These are phyloP conservation scores for Candida hungchunana DNA, from an alignment of 805 yeast species.

Conservation along the genomic window DNA sequence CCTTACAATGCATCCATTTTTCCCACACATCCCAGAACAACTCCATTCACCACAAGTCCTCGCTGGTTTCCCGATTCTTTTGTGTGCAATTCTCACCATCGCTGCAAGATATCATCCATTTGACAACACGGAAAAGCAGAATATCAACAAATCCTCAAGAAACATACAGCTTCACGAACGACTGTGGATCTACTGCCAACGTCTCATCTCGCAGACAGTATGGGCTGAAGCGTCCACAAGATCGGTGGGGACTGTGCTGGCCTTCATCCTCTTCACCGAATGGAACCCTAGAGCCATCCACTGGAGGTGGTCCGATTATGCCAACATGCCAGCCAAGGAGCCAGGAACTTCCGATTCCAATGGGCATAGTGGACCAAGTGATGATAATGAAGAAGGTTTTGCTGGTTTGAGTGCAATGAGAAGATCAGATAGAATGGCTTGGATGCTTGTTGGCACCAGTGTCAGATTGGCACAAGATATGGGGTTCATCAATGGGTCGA, in stretches of 20 bases:
- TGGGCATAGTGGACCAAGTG: too few species aligned
- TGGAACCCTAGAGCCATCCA: conserved; percentile 97
- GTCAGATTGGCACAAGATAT: conserved; percentile 83
- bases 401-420: conserved; percentile 84
- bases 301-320: conserved; percentile 83
- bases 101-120: conserved; percentile 72
- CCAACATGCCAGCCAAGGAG: conserved; percentile 30
- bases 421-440: conserved; percentile 84
- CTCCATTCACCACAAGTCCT: conserved; percentile 61
- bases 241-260: conserved; percentile 80
- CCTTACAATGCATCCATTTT: conserved; percentile 80
- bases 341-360: not conserved
- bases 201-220: conserved; percentile 75
- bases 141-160: conserved; percentile 31
- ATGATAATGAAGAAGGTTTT: conserved; percentile 42
- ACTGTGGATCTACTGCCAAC: conserved; percentile 81
- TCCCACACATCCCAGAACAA: conserved; percentile 79
- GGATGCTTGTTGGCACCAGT: conserved; percentile 90
- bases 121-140: conserved; percentile 31
- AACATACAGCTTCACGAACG: conserved; percentile 69
- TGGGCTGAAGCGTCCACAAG: conserved; percentile 94
- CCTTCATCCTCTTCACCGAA: conserved; percentile 81
- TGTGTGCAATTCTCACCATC: conserved; percentile 78
- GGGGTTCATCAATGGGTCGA: conserved; percentile 70
- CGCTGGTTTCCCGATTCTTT: conserved; percentile 73